Base-by-base conservation (phyloP, 176 grass and related monocot species). In the Carex pumila region DNA sequence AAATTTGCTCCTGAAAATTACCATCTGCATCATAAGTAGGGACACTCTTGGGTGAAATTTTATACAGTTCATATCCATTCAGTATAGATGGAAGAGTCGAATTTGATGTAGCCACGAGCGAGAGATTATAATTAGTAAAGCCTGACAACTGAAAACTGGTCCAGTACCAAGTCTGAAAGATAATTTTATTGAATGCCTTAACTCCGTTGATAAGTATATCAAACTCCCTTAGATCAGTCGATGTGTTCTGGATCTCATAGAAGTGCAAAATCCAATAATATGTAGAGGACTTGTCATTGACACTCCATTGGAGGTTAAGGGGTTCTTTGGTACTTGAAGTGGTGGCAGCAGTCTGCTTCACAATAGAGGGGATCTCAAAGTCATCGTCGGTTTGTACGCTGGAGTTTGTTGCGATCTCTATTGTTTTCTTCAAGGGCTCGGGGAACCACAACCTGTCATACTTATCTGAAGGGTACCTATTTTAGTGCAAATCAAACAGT, bases 401-500 rank as follows among this genome's bases (percentile, higher is more conserved):
- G 3, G 65, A 63, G 71, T 18, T 5, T 19, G 75, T 65, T 61
- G 12, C 52, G 17, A 47, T 82, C 17, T 71, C 70, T 47, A 71
- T 64, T 9, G 39, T 15, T 10, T 3, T 58, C 17, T 85, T 56
- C 6, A 55, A 41, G 1, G 19, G 63, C 69, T 70, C 81, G 61
- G 0, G 21, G 45, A 49, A 53, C 88, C 91, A 93, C 5, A 84
- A 68, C 8, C 90, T 79, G 37, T 92, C 90, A 83, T 85, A 84
- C 49, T 56, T 21, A 85, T 92, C 90, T 3, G 32, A 1, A 3
- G 90, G 90, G 29, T 80, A 87, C 85, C 90, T 89, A 70, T 52
- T 56, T 88, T 75, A 13, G 52, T n/a, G 5, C 45, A 49, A 49
- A 49, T 49, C 8, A 8, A 37, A 29, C 85, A 71, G 37, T 5